Evolutionary conservation across 768 basidiomycete species (phyloP).

Genomic region (Filobasidium wieringae): DNA sequence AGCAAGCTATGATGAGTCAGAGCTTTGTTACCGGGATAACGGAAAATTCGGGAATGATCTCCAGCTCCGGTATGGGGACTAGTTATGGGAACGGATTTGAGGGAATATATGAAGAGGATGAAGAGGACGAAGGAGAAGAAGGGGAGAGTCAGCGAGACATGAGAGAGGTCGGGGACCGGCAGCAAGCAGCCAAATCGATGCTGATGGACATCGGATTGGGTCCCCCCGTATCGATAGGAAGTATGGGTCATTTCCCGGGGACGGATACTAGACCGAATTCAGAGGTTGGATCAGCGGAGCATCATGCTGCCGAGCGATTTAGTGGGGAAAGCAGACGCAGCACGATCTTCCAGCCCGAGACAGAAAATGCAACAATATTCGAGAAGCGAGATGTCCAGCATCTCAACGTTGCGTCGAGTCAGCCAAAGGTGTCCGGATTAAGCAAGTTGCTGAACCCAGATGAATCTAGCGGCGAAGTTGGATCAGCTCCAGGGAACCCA

Average conservation of each 20-base stretch:
- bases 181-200: background rate
- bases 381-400: conserved; percentile 19
- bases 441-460: conserved; percentile 59
- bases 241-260: background rate
- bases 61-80: background rate
- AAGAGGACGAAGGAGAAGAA: conserved; percentile 14
- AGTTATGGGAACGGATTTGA: background rate
- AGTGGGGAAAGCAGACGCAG: conserved; percentile 16
- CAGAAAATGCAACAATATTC: conserved; percentile 17
- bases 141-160: background rate
- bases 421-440: conserved; percentile 48
- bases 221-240: background rate
- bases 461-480: conserved; percentile 22
- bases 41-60: conserved; percentile 12
- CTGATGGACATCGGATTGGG: background rate
- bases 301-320: conserved; percentile 13
- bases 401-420: conserved; percentile 10
- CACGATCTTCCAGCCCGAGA: conserved; percentile 5
- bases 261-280: background rate
- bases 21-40: conserved; percentile 13
- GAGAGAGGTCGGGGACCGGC: background rate
- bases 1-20: conserved; percentile 10
- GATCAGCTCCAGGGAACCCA: conserved; percentile 50
- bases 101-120: conserved; percentile 2
- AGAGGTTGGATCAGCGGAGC: background rate